Percentiles rank a stretch among this genome's conserved stretches.
Evolutionary conservation across 164 flowering plant genomes (phyloP).

Genomic region (Stephania cephalantha): DNA sequence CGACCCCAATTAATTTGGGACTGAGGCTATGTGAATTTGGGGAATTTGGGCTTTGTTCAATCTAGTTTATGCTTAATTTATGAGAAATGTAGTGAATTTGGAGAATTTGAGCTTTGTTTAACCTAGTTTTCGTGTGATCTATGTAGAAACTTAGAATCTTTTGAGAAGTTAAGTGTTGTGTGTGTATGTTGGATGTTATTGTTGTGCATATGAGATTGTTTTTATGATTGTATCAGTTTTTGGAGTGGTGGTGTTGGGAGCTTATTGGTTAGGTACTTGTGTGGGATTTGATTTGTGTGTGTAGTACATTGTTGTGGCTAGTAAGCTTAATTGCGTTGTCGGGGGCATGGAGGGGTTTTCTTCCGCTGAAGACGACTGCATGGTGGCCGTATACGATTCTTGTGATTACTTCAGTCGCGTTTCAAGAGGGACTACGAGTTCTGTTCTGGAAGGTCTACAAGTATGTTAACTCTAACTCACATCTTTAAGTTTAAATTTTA

Average conservation of each 20-base stretch:
- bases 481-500: no score
- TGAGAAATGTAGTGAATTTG: no score
- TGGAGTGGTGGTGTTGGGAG: not conserved
- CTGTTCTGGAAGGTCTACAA: slow-evolving; percentile 77
- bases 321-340: slow-evolving; percentile 76
- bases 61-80: no score
- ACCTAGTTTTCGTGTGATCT: no score
- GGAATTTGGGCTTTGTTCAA: no score
- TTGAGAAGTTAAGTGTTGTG: no score
- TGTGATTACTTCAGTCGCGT: slow-evolving; percentile 59
- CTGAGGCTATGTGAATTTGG: no score
- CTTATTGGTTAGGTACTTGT: slow-evolving; percentile 4
- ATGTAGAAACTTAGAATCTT: no score
- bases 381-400: slow-evolving; percentile 76
- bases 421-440: slow-evolving; percentile 82
- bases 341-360: slow-evolving; percentile 78
- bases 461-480: slow-evolving; percentile 33
- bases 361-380: slow-evolving; percentile 60
- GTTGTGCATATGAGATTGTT: not conserved
- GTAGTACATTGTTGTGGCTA: slow-evolving; percentile 82
- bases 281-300: slow-evolving; percentile 15
- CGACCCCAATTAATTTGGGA: no score
- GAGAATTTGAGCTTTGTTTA: no score
- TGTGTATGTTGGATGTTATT: not conserved
- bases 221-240: not conserved